These are phyloP conservation scores for Exophiala calicioides DNA, from an alignment of 2,329 filamentous ascomycete species.

Conservation along the genomic window DNA sequence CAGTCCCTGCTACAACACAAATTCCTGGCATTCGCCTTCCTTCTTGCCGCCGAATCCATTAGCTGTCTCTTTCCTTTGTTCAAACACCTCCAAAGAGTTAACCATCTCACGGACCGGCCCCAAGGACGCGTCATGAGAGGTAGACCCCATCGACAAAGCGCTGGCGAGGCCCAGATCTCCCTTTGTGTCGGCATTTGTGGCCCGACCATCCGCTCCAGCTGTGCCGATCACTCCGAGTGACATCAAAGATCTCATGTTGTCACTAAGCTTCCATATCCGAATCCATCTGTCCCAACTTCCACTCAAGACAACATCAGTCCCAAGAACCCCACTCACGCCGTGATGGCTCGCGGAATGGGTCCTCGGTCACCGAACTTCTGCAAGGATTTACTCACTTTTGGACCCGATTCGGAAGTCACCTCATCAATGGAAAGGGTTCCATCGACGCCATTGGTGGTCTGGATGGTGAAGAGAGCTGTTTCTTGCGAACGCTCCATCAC, in stretches of 20 bases:
- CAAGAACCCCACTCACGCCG: constrained; percentile 84
- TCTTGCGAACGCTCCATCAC: constrained; percentile 92
- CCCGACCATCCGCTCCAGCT: constrained; percentile 17
- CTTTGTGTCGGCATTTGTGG: constrained; percentile 11
- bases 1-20: constrained; percentile 81
- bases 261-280: constrained; percentile 78
- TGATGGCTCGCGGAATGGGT: constrained; percentile 82
- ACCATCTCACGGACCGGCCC: constrained; percentile 62
- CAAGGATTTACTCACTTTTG: constrained; percentile 51
- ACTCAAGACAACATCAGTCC: constrained; percentile 84
- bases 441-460: constrained; percentile 83
- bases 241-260: constrained; percentile 79
- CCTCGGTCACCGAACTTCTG: constrained; percentile 54
- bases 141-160: constrained; percentile 70
- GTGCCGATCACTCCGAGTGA: constrained; percentile 66
- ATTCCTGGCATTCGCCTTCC: constrained; percentile 57
- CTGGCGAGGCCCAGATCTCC: constrained; percentile 28
- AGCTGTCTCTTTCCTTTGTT: constrained; percentile 74
- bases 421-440: constrained; percentile 66
- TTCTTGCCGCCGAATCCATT: constrained; percentile 38
- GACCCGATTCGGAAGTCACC: constrained; percentile 71
- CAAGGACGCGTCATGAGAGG: constrained; percentile 27
- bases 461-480: constrained; percentile 81
- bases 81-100: constrained; percentile 85
- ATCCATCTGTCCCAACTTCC: constrained; percentile 94